Evolutionary conservation across 495 filamentous ascomycete species (phyloP).

Genomic region (Pyrenopolyporus hunteri): DNA sequence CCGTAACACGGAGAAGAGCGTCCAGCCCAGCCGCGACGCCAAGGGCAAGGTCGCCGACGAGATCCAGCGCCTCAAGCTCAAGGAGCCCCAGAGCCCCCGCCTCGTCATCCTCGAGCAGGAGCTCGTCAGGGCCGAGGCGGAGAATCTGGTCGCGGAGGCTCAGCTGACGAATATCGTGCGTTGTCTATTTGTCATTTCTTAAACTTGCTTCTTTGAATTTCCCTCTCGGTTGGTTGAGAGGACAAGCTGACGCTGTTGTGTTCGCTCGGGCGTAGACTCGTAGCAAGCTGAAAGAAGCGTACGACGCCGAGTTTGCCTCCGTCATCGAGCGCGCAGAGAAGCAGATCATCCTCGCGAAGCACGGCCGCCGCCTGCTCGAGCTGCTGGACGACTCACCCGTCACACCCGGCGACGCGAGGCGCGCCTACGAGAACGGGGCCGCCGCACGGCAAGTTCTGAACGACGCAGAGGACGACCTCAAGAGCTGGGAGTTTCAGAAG

Average conservation of each 20-base stretch:
- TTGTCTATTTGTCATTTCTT: too few relatives aligned
- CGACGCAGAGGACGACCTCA: constrained; percentile 88
- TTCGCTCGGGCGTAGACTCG: constrained; percentile 64
- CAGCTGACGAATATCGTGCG: constrained; percentile 91
- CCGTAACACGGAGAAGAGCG: constrained; percentile 86
- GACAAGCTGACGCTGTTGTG: background rate
- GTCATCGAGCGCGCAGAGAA: constrained; percentile 96
- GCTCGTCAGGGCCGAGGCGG: constrained; percentile 91
- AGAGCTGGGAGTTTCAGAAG: constrained; percentile 76
- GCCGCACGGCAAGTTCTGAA: constrained; percentile 85
- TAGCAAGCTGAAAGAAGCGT: constrained; percentile 92
- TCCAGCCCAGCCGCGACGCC: constrained; percentile 88
- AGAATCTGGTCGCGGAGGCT: constrained; percentile 93
- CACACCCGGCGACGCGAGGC: constrained; percentile 79
- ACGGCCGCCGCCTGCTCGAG: constrained; percentile 82
- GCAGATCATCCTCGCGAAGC: constrained; percentile 88
- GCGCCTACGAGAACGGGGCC: constrained; percentile 64
- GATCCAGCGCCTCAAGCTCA: constrained; percentile 84
- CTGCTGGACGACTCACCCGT: constrained; percentile 91
- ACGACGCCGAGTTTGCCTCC: constrained; percentile 81
- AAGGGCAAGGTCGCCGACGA: constrained; percentile 87
- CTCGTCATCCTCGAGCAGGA: constrained; percentile 90
- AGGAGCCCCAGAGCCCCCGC: constrained; percentile 79
- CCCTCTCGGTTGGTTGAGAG: background rate
- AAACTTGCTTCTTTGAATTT: too few relatives aligned